A percentile compares a stretch with the other conserved stretches of the same genome.
These are phyloP conservation scores for Thelonectria discophora DNA, from an alignment of 2,329 filamentous ascomycete genomes.

Conservation along the genomic window DNA sequence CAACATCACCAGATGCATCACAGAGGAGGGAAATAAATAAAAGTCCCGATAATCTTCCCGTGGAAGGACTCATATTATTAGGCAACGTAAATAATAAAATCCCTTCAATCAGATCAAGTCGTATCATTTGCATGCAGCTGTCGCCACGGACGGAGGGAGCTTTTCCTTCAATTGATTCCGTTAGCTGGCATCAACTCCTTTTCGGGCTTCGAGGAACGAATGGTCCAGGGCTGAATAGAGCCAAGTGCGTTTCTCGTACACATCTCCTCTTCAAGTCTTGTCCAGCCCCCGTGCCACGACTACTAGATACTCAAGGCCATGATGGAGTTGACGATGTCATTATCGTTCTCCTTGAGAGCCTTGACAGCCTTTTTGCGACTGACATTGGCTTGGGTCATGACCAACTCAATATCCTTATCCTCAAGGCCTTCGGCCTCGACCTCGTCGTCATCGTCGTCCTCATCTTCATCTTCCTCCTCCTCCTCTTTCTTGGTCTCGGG, in stretches of 20 bases:
- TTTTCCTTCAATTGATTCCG: conserved; percentile 41
- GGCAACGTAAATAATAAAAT: neutral
- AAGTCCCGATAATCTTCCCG: neutral
- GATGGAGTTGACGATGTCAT: conserved; percentile 99
- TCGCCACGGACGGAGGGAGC: conserved; percentile 31
- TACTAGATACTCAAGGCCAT: conserved; percentile 92
- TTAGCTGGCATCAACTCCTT: conserved; percentile 42
- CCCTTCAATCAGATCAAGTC: neutral
- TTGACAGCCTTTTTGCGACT: conserved; percentile 99
- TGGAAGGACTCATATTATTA: neutral
- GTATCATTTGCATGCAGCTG: neutral
- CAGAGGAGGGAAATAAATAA: neutral
- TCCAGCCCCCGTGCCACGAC: conserved; percentile 38
- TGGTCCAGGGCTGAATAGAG: conserved; percentile 45
- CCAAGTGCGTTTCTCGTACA: conserved; percentile 39
- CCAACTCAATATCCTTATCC: conserved; percentile 99
- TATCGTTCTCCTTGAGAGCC: conserved; percentile 98
- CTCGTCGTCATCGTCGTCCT: conserved; percentile 95
- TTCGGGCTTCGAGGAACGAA: conserved; percentile 31
- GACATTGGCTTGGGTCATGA: conserved; percentile 97
- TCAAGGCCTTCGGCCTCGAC: conserved; percentile 94
- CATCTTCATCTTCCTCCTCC: conserved; percentile 74
- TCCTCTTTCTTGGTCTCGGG: conserved; percentile 80
- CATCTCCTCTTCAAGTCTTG: conserved; percentile 38
- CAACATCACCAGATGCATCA: neutral